Percentiles rank a stretch among this genome's conserved stretches.
Conservation (phyloP, 2,329 filamentous ascomycete species). For the Albophoma yamanashiensis region DNA sequence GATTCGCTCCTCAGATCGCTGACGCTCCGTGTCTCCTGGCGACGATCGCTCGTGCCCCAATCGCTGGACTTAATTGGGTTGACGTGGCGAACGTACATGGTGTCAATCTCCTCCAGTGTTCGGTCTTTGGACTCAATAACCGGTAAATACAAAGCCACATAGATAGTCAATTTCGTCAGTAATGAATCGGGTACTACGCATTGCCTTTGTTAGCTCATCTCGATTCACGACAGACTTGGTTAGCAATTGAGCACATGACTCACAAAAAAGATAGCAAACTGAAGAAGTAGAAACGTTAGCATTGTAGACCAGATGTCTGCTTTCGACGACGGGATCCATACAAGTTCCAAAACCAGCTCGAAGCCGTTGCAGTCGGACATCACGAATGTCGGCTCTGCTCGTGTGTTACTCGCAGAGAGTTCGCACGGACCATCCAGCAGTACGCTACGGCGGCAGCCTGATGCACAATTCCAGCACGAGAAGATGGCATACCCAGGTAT, state of each 20-base stretch:
- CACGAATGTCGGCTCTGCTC: no score
- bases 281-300: conserved; percentile 2
- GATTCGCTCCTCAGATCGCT: not conserved
- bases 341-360: conserved; percentile 60
- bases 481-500: no score
- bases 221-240: not conserved
- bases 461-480: no score
- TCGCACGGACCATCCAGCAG: no score
- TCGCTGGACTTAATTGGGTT: conserved; percentile 34
- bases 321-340: conserved; percentile 18
- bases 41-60: conserved; percentile 10
- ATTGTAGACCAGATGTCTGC: not conserved
- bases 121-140: conserved; percentile 63
- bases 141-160: conserved; percentile 63
- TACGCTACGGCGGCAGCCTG: no score
- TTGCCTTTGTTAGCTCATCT: conserved; percentile 5
- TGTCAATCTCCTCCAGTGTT: conserved; percentile 65
- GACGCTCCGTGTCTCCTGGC: not conserved
- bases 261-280: conserved; percentile 36
- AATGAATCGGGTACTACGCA: conserved; percentile 55
- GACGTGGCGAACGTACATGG: conserved; percentile 53
- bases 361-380: conserved; percentile 42
- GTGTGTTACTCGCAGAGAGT: no score
- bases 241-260: conserved; percentile 5
- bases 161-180: conserved; percentile 57